Evolutionary conservation across 2,329 filamentous ascomycete species (phyloP), one percentile per base, ranked within the genome.

Genomic region (Cladosporium sp.): DNA sequence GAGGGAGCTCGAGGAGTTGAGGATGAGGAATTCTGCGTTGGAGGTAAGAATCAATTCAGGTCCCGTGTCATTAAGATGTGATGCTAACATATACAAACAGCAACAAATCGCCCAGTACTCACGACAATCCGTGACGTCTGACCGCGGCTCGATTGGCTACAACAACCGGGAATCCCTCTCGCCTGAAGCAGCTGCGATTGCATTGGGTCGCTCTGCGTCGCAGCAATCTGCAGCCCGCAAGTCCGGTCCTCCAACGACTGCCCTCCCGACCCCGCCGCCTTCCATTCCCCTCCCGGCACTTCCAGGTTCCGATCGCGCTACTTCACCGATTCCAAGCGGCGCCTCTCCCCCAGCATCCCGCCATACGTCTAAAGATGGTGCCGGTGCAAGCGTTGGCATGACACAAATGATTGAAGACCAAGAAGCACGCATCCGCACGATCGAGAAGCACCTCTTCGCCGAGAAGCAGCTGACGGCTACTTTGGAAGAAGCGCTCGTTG

Each of bases 381-480:
- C 65, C 33, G 71, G 69, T 35, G 96, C 97, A 73, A 85, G 88
- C 65, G 84, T 89, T 61, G 61, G 61, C 35, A 86, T 89, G 66
- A 87, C 89, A 59, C 93, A 97, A 73, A 86, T 96, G 70, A 88
- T 94, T 67, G 94, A 98, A 74, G 95, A 99, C 72, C 93, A 97
- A 77, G 95, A 99, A 77, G 91, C 92, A 52, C 93, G 93, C 69
- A 96, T 99, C 75, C 89, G 91, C 67, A 96, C 92, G 7, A 96
- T 99, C 69, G 94, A 99, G 83, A 98, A 97, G 82, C 93, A 98
- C 75, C 86, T 99, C 28, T 90, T 91, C 70, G 95, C 95, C 3
- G 95, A 99, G 83, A 96, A 96, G 77, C 94, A 98, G 78, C 88
- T 99, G 66, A 99, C 94, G 0, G 90, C 92, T 57, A 98, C 94